phyloP scores from a whole-genome alignment of 768 basidiomycete genomes.

The Macrocybe gigantea region DNA sequence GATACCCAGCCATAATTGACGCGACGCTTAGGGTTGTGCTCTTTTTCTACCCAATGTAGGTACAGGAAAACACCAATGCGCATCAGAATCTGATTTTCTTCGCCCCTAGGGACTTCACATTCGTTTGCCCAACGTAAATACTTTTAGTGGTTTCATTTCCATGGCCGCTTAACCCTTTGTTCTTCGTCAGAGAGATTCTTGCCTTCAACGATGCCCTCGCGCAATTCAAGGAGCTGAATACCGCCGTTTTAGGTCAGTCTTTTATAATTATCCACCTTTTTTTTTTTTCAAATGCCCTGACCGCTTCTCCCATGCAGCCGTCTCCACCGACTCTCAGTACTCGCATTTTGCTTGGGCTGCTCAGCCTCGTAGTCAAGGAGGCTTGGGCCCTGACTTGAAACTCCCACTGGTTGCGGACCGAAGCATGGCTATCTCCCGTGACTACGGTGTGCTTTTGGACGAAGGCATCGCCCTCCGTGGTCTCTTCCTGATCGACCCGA shows the following conservation, averaged over 20 bases:
- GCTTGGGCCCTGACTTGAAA: constrained; percentile 83
- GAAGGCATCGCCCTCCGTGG: constrained; percentile 88
- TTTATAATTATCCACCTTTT: too few relatives aligned
- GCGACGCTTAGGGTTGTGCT: constrained; percentile 68
- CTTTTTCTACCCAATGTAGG: constrained; percentile 91
- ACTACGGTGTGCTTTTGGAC: constrained; percentile 86
- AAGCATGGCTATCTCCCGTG: constrained; percentile 72
- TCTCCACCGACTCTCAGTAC: constrained; percentile 89
- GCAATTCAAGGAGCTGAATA: constrained; percentile 67
- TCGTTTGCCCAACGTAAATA: constrained; percentile 79
- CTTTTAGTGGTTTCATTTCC: not conserved
- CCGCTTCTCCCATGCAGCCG: constrained; percentile 29
- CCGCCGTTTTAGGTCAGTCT: constrained; percentile 66
- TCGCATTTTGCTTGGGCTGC: constrained; percentile 86
- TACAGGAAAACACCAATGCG: constrained; percentile 3
- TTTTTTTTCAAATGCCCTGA: too few relatives aligned
- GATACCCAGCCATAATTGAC: not conserved
- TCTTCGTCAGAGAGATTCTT: constrained; percentile 61
- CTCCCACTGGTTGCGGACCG: constrained; percentile 80
- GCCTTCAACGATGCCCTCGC: constrained; percentile 88
- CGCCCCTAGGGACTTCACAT: constrained; percentile 69
- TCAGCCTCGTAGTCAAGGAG: constrained; percentile 78
- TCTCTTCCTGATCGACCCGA: constrained; percentile 82
- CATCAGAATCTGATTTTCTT: not conserved
- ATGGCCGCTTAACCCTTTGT: not conserved